phyloP scores from a whole-genome alignment of 805 yeast species.

The Candida gorgasii region DNA sequence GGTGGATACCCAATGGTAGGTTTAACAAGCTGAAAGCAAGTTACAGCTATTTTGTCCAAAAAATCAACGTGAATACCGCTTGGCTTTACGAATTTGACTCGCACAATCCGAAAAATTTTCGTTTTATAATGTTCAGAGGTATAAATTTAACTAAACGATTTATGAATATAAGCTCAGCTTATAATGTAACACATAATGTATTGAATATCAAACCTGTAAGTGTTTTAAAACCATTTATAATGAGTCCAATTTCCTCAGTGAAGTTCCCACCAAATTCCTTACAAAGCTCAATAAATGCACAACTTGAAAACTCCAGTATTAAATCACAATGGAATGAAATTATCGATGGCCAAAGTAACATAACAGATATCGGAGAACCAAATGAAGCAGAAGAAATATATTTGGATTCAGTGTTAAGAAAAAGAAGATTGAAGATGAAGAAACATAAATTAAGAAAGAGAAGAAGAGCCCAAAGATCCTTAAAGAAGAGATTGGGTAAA shows the following conservation, averaged over 20 bases:
- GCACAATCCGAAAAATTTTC: slow-evolving; percentile 4
- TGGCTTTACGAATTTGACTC: no score
- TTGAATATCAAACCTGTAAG: not conserved
- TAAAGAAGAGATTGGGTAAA: slow-evolving; percentile 67
- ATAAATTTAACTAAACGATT: slow-evolving; percentile 3
- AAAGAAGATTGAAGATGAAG: slow-evolving; percentile 94
- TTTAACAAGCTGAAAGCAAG: not conserved
- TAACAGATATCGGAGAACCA: not conserved
- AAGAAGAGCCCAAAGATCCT: slow-evolving; percentile 87
- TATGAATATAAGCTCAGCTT: not conserved
- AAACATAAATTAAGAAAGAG: slow-evolving; percentile 96
- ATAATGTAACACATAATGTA: not conserved
- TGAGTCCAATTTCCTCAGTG: not conserved
- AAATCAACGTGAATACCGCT: no score
- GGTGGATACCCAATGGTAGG: not conserved
- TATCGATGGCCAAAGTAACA: not conserved
- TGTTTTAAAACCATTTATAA: not conserved
- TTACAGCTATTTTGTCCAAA: not conserved
- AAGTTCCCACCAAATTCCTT: not conserved
- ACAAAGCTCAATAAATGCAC: not conserved
- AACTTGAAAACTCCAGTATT: slow-evolving; percentile 6
- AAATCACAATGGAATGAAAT: not conserved
- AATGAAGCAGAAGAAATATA: slow-evolving; percentile 2
- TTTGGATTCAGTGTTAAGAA: slow-evolving; percentile 73
- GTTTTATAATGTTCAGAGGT: slow-evolving; percentile 3